A percentile compares a stretch with the other conserved stretches of the same genome.
Conservation (phyloP, 2,329 filamentous ascomycete genomes). For the Bipolaris gigantea region DNA sequence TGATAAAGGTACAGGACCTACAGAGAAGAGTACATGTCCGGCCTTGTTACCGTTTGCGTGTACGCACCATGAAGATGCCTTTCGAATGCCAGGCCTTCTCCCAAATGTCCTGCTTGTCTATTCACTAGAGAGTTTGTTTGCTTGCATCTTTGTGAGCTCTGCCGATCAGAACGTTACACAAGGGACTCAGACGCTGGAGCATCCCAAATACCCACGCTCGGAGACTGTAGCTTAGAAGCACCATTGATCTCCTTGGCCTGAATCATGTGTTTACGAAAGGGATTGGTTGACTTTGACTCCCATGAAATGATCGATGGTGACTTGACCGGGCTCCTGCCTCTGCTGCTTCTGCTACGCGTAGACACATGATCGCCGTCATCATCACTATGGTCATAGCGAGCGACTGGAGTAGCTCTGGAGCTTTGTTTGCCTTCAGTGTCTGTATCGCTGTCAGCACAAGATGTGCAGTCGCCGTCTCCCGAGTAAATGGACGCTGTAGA, state of each 20-base stretch:
- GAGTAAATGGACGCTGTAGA: not conserved
- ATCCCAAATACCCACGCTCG: not conserved
- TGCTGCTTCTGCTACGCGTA: not conserved
- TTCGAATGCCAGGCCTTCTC: not conserved
- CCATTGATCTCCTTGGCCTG: not conserved
- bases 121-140: not conserved
- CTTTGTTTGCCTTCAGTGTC: not conserved
- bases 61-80: not conserved
- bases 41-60: too few species aligned
- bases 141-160: not conserved
- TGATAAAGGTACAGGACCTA: not conserved
- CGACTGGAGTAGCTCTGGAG: not conserved
- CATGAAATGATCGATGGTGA: not conserved
- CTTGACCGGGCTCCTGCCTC: not conserved
- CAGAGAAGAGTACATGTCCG: too few species aligned
- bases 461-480: not conserved
- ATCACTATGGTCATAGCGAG: not conserved
- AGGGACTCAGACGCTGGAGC: not conserved
- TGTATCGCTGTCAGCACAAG: not conserved
- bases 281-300: conserved; percentile 4
- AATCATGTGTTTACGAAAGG: not conserved
- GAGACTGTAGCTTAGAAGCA: too few species aligned
- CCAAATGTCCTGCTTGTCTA: not conserved
- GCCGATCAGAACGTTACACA: not conserved
- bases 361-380: not conserved